Percentiles rank a stretch among this genome's conserved stretches.
Conservation (phyloP, 1,284 basidiomycete genomes). For the Anthracocystis panici-leucophaei region DNA sequence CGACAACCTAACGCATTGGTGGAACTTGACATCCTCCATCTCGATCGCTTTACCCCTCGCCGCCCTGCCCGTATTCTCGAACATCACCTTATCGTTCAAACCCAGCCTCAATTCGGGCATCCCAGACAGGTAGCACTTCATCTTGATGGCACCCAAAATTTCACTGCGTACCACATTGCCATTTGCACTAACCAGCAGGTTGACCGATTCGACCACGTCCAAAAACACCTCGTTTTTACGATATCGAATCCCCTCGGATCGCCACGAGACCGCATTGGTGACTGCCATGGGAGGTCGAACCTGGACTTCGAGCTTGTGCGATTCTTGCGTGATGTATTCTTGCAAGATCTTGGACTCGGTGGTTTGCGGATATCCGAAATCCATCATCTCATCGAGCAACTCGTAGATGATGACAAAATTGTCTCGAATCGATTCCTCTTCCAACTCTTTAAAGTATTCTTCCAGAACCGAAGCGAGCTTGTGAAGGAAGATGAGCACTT, state of each 20-base stretch:
- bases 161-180: slow-evolving; percentile 98
- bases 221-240: slow-evolving; percentile 99
- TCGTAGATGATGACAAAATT: slow-evolving; percentile 97
- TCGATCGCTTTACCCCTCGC: slow-evolving; percentile 97
- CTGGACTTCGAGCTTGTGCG: slow-evolving; percentile 97
- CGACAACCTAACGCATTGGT: slow-evolving; percentile 99
- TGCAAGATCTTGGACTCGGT: slow-evolving; percentile 99
- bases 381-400: slow-evolving; percentile 99
- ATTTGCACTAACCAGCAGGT: slow-evolving; percentile 93
- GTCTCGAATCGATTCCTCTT: slow-evolving; percentile 98
- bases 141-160: slow-evolving; percentile 96
- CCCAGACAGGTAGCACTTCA: slow-evolving; percentile 98
- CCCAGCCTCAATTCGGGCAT: slow-evolving; percentile 98
- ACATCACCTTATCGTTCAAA: slow-evolving; percentile 99
- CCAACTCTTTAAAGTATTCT: slow-evolving; percentile 99
- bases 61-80: slow-evolving; percentile 93
- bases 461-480: slow-evolving; percentile 82
- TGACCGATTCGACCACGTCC: slow-evolving; percentile 97
- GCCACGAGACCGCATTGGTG: slow-evolving; percentile 98
- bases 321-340: slow-evolving; percentile 99
- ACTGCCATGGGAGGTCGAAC: slow-evolving; percentile 95
- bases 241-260: slow-evolving; percentile 96
- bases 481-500: slow-evolving; percentile 96
- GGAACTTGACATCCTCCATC: slow-evolving; percentile 99
- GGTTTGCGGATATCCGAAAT: slow-evolving; percentile 98